Conservation (phyloP, 164 flowering plant genomes). For the Sedum album region DNA sequence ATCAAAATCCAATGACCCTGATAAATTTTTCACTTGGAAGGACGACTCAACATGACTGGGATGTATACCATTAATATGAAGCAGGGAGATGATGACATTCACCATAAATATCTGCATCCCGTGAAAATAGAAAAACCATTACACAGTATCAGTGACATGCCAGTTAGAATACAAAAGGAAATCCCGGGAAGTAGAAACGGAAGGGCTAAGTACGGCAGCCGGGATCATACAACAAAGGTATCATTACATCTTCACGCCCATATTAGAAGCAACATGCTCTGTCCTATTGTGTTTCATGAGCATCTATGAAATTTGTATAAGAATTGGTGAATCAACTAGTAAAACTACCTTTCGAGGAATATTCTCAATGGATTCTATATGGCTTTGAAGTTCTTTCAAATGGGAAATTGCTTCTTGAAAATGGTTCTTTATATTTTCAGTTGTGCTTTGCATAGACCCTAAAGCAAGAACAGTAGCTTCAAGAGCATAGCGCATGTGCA, state of each 20-base stretch:
- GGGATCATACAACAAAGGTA: neutral
- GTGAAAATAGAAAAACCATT: neutral
- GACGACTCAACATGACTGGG: conserved; percentile 32
- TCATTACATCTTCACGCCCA: neutral
- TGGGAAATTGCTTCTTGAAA: conserved; percentile 32
- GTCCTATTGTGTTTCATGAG: neutral
- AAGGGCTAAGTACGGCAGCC: neutral
- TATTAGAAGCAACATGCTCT: neutral
- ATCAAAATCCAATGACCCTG: conserved; percentile 24
- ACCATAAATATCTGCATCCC: conserved; percentile 72
- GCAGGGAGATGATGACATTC: conserved; percentile 70
- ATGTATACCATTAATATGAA: conserved; percentile 73
- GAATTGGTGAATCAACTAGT: neutral
- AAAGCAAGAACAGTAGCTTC: conserved; percentile 79
- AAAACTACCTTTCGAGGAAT: conserved; percentile 72
- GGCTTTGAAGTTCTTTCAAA: conserved; percentile 61
- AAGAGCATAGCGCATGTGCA: conserved; percentile 95
- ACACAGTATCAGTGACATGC: neutral
- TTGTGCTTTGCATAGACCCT: conserved; percentile 57
- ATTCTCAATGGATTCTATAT: conserved; percentile 64
- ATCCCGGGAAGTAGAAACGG: neutral
- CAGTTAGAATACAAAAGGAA: neutral
- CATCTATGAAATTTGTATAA: neutral
- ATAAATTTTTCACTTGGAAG: conserved; percentile 25
- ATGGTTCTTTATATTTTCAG: conserved; percentile 34